These are phyloP conservation scores for Aspergillus sclerotiicarbonarius DNA, from an alignment of 495 filamentous ascomycete species.

Conservation along the genomic window DNA sequence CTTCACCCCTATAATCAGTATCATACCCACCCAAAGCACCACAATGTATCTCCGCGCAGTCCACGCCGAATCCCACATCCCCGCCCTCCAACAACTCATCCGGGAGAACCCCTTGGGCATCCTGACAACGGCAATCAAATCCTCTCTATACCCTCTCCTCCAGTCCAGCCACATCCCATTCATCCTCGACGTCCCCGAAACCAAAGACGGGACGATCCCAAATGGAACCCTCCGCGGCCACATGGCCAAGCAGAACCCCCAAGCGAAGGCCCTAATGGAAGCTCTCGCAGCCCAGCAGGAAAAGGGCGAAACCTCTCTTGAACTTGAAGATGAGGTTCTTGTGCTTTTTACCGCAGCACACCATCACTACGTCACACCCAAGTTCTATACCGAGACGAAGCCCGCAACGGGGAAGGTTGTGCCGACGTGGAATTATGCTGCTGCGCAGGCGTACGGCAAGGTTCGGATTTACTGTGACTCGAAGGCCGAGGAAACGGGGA, in stretches of 20 bases:
- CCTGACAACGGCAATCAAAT: conserved; percentile 52
- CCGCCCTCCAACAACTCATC: conserved; percentile 36
- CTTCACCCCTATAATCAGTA: background rate
- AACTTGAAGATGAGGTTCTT: conserved; percentile 35
- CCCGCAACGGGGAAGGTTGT: conserved; percentile 56
- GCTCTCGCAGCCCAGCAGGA: conserved; percentile 15
- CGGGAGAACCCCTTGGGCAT: conserved; percentile 53
- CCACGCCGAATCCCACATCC: conserved; percentile 15
- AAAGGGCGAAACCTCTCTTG: conserved; percentile 1
- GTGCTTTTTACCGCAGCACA: conserved; percentile 52
- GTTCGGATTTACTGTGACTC: conserved; percentile 46
- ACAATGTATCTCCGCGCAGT: conserved; percentile 18
- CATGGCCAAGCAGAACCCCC: conserved; percentile 54
- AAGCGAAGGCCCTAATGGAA: conserved; percentile 55
- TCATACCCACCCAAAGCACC: background rate
- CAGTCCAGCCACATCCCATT: conserved; percentile 58
- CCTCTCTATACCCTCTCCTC: conserved; percentile 39
- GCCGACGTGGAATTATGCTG: conserved; percentile 62
- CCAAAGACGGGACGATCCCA: conserved; percentile 18
- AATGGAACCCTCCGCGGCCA: conserved; percentile 50
- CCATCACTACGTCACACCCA: conserved; percentile 59
- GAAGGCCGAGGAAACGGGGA: conserved; percentile 26
- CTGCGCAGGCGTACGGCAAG: conserved; percentile 54
- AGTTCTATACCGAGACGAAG: conserved; percentile 59
- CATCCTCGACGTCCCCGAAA: conserved; percentile 45